phyloP scores from a whole-genome alignment of 352 stramenopile species.

The Phytopythium aichiense region DNA sequence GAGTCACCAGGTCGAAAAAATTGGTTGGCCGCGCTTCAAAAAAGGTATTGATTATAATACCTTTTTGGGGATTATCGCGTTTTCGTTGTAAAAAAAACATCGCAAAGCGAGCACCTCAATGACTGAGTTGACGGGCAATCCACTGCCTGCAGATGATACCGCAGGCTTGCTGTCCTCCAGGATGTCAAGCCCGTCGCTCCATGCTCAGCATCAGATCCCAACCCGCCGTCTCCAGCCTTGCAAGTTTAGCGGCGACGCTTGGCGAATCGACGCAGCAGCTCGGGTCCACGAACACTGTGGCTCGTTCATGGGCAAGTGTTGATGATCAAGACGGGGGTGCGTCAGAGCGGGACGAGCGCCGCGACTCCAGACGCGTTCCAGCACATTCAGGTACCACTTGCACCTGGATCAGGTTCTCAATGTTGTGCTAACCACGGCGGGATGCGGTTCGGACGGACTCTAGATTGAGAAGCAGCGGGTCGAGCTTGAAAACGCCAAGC shows the following conservation, averaged over 20 bases:
- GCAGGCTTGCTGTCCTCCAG: no score
- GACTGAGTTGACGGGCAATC: no score
- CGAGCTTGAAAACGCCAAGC: constrained; percentile 52
- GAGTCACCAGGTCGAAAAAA: background rate
- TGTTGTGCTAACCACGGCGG: background rate
- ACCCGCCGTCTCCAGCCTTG: no score
- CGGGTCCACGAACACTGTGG: no score
- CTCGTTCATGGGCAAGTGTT: background rate
- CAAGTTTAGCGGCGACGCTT: constrained; percentile 4
- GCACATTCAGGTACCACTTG: constrained; percentile 17
- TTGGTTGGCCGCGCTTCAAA: constrained; percentile 7
- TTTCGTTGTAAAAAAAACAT: no score
- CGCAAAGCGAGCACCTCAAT: no score
- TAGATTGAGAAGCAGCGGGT: constrained; percentile 50
- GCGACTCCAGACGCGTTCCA: background rate
- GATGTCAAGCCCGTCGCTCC: no score
- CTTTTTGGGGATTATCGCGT: no score
- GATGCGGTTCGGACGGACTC: background rate
- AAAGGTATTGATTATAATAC: no score
- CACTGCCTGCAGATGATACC: no score
- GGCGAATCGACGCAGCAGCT: background rate
- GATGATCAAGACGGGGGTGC: constrained; percentile 4
- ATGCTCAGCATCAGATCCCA: no score
- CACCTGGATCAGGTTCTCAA: background rate
- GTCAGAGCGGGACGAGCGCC: background rate